These are phyloP conservation scores for Hippophae gyantsensis DNA, from an alignment of 306 rosid genomes.

Conservation along the genomic window DNA sequence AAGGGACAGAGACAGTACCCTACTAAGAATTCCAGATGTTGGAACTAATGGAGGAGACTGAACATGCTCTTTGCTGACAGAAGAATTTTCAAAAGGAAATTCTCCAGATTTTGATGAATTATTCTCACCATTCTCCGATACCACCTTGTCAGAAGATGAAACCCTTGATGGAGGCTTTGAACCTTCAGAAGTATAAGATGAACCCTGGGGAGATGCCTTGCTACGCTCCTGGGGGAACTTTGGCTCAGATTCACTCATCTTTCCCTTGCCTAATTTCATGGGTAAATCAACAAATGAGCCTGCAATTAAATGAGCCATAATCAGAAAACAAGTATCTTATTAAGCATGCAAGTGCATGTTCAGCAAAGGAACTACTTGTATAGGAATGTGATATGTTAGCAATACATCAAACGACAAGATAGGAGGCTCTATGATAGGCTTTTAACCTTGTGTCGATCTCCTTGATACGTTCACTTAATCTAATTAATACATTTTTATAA, in stretches of 20 bases:
- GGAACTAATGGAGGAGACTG: conserved; percentile 20
- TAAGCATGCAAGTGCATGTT: no score
- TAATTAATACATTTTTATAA: no score
- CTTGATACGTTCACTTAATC: no score
- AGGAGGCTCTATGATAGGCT: no score
- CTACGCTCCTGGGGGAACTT: conserved; percentile 23
- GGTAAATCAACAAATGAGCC: conserved; percentile 41
- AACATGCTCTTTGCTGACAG: conserved; percentile 4
- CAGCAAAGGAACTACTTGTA: no score
- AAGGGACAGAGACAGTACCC: conserved; percentile 25
- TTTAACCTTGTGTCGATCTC: no score
- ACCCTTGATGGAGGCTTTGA: conserved; percentile 33
- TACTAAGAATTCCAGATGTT: conserved; percentile 24
- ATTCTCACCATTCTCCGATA: conserved; percentile 13
- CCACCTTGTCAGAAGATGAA: conserved; percentile 25
- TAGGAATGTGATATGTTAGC: no score
- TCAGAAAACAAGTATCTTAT: conserved; percentile 14
- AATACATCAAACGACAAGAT: no score
- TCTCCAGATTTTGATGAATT: conserved; percentile 25
- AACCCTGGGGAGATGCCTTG: no score
- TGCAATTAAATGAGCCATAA: conserved; percentile 26
- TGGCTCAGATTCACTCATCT: conserved; percentile 43
- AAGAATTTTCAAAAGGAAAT: conserved; percentile 20
- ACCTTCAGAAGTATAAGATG: conserved; percentile 30
- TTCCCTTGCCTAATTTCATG: conserved; percentile 31